Evolutionary conservation across 176 grass and related monocot species (phyloP).

Genomic region (Coix lacrymajobi): DNA sequence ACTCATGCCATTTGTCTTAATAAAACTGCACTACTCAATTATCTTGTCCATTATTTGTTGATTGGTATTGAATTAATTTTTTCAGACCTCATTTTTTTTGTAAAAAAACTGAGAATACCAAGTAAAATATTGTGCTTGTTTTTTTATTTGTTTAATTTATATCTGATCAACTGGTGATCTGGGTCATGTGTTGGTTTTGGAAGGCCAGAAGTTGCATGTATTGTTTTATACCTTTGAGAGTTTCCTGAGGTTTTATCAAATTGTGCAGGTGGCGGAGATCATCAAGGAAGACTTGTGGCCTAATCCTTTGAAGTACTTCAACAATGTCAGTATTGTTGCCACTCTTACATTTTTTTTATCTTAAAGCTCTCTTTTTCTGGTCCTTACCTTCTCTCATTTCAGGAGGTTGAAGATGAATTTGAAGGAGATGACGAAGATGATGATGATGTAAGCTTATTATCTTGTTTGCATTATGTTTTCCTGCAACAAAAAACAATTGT

Average conservation of each 20-base stretch:
- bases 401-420: conserved; percentile 88
- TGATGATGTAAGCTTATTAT: conserved; percentile 53
- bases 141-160: background rate
- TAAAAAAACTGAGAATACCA: background rate
- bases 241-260: background rate
- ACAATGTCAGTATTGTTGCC: conserved; percentile 58
- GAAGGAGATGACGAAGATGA: conserved; percentile 79
- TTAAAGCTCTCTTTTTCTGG: background rate
- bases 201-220: background rate
- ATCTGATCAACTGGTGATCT: background rate
- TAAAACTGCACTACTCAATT: background rate
- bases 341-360: conserved; percentile 1
- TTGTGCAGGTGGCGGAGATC: conserved; percentile 86
- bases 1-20: background rate
- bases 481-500: background rate
- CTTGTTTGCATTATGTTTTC: background rate
- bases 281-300: conserved; percentile 99
- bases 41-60: background rate
- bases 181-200: background rate
- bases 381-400: conserved; percentile 21
- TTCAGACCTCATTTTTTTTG: background rate
- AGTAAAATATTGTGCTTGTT: background rate
- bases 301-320: conserved; percentile 98
- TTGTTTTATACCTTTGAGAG: background rate
- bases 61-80: background rate